Evolutionary conservation across 371 early-diverging fungal species (phyloP).

Genomic region (Mucor saturninus): DNA sequence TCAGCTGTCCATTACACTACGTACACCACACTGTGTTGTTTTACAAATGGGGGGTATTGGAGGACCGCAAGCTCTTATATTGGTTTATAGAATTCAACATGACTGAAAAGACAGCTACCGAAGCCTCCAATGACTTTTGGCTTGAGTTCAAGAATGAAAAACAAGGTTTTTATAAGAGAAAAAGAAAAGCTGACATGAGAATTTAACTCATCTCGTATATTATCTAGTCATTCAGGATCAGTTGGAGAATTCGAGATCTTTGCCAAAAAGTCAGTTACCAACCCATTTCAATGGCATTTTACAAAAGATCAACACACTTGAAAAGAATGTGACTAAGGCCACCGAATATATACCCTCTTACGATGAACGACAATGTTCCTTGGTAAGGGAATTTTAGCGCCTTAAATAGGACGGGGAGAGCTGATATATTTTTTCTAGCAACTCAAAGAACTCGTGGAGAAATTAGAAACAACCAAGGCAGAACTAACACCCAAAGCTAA

Average conservation of each 20-base stretch:
- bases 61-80: not conserved
- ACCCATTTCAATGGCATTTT: slow-evolving; percentile 41
- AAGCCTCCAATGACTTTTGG: slow-evolving; percentile 47
- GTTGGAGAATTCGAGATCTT: slow-evolving; percentile 22
- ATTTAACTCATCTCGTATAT: not conserved
- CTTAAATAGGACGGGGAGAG: not conserved
- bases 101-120: slow-evolving; percentile 38
- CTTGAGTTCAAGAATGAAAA: slow-evolving; percentile 43
- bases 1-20: too few species aligned
- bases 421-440: slow-evolving; percentile 38
- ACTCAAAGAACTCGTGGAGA: slow-evolving; percentile 50
- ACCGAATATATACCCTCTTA: slow-evolving; percentile 59
- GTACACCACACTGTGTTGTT: too few species aligned
- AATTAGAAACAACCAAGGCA: slow-evolving; percentile 34
- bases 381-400: slow-evolving; percentile 25
- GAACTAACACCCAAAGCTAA: slow-evolving; percentile 60
- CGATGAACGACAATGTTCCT: slow-evolving; percentile 61
- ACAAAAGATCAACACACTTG: slow-evolving; percentile 54
- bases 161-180: not conserved
- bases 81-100: not conserved
- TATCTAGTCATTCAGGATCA: slow-evolving; percentile 45
- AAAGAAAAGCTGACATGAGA: not conserved
- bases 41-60: too few species aligned
- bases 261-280: slow-evolving; percentile 36
- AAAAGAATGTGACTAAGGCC: slow-evolving; percentile 60